Percentiles rank a stretch among this genome's conserved stretches.
Evolutionary conservation across 371 early-diverging fungal species (phyloP).

Genomic region (Rhizomucor miehei): DNA sequence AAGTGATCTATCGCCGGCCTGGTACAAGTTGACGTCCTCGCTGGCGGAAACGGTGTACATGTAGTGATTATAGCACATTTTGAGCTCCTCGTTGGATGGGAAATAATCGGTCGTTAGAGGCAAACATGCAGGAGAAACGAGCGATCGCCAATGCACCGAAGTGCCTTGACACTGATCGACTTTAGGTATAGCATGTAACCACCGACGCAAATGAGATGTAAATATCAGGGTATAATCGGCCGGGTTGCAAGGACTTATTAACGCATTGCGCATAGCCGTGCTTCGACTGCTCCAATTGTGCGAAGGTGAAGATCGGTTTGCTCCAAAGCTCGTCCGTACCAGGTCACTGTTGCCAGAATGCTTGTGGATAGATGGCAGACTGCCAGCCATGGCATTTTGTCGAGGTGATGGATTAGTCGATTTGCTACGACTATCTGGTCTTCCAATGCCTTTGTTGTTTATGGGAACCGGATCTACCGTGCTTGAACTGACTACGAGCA

Average conservation of each 20-base stretch:
- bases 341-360: conserved; percentile 48
- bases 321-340: conserved; percentile 37
- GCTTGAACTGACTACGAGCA: conserved; percentile 51
- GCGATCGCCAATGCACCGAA: conserved; percentile 75
- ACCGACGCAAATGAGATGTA: conserved; percentile 69
- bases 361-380: conserved; percentile 41
- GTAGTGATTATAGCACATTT: conserved; percentile 72
- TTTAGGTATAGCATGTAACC: conserved; percentile 80
- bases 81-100: conserved; percentile 75
- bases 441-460: conserved; percentile 22
- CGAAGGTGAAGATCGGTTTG: conserved; percentile 39
- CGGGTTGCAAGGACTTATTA: conserved; percentile 76
- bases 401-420: conserved; percentile 34
- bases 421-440: conserved; percentile 21
- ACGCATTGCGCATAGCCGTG: conserved; percentile 20
- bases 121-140: conserved; percentile 91
- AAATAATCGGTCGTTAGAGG: conserved; percentile 92
- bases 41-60: conserved; percentile 79
- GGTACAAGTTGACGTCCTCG: conserved; percentile 60
- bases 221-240: conserved; percentile 56
- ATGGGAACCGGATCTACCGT: conserved; percentile 65
- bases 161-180: conserved; percentile 44
- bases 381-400: conserved; percentile 30
- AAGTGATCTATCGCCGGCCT: conserved; percentile 44
- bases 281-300: conserved; percentile 22